A percentile compares a stretch with the other conserved stretches of the same genome.
Conservation (phyloP, 2,329 filamentous ascomycete species). For the Venturia carpophila region DNA sequence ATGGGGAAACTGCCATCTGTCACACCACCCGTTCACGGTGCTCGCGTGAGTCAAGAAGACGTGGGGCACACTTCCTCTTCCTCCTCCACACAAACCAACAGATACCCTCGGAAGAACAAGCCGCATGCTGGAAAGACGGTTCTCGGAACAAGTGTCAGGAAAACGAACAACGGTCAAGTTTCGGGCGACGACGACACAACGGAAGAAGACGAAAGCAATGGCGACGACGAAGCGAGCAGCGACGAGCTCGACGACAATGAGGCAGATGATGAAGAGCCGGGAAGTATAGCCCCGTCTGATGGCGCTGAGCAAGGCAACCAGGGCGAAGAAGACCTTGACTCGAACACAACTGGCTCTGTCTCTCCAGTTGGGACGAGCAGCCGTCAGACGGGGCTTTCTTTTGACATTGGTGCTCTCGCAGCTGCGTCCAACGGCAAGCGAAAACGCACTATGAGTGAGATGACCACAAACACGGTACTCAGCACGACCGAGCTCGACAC, state of each 20-base stretch:
- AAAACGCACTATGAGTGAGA: slow-evolving; percentile 35
- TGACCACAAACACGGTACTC: slow-evolving; percentile 32
- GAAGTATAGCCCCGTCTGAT: slow-evolving; percentile 29
- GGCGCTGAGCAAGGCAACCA: slow-evolving; percentile 28
- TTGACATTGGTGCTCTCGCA: slow-evolving; percentile 23
- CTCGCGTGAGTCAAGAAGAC: slow-evolving; percentile 14
- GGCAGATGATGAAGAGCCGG: slow-evolving; percentile 31
- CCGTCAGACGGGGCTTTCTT: slow-evolving; percentile 25
- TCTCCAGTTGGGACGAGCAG: neutral
- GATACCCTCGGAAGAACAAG: slow-evolving; percentile 4
- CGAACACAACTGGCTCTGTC: slow-evolving; percentile 25
- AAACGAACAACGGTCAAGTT: slow-evolving; percentile 26
- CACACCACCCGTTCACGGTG: slow-evolving; percentile 5
- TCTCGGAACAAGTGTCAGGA: slow-evolving; percentile 25
- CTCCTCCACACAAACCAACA: slow-evolving; percentile 2
- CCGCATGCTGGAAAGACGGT: neutral
- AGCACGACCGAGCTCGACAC: slow-evolving; percentile 19
- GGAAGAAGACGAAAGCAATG: slow-evolving; percentile 23
- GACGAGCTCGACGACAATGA: slow-evolving; percentile 26
- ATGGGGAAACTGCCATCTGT: neutral
- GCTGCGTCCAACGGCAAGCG: slow-evolving; percentile 21
- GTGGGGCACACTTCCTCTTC: slow-evolving; percentile 14
- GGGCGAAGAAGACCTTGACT: slow-evolving; percentile 23
- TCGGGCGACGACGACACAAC: slow-evolving; percentile 29
- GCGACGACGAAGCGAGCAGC: slow-evolving; percentile 19